Evolutionary conservation across 2,329 filamentous ascomycete species (phyloP).

Genomic region (Trichoderma atrobrunneum): DNA sequence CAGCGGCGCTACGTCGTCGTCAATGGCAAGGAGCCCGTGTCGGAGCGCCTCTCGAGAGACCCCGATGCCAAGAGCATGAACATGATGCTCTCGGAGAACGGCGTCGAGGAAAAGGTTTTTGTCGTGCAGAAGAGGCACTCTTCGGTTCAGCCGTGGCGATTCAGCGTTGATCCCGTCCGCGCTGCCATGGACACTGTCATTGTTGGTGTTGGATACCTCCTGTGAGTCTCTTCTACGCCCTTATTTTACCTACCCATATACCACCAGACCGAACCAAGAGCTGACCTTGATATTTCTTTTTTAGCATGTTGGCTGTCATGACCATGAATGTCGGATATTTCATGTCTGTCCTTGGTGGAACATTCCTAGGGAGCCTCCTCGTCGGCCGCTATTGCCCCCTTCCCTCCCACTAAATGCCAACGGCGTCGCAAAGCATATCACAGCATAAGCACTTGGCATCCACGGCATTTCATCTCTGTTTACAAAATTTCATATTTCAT

Average conservation of each 20-base stretch:
- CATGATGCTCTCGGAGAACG: slow-evolving; percentile 69
- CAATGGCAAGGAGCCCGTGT: slow-evolving; percentile 58
- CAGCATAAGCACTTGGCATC: not conserved
- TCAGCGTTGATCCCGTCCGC: slow-evolving; percentile 74
- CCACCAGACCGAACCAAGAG: not conserved
- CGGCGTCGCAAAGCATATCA: not conserved
- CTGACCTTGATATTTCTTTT: not conserved
- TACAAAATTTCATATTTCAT: not conserved
- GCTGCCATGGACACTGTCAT: slow-evolving; percentile 69
- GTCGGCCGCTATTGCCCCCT: slow-evolving; percentile 65
- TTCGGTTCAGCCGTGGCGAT: slow-evolving; percentile 68
- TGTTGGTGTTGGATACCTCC: slow-evolving; percentile 75
- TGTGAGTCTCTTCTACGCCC: slow-evolving; percentile 58
- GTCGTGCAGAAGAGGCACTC: slow-evolving; percentile 61
- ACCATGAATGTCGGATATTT: slow-evolving; percentile 86
- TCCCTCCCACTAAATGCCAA: slow-evolving; percentile 43
- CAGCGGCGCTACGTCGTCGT: slow-evolving; percentile 75
- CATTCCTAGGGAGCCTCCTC: slow-evolving; percentile 81
- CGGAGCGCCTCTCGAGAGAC: slow-evolving; percentile 58
- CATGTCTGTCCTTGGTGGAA: slow-evolving; percentile 71
- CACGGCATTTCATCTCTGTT: not conserved
- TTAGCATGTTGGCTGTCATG: slow-evolving; percentile 89
- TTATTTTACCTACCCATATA: not conserved
- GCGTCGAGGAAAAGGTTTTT: slow-evolving; percentile 75
- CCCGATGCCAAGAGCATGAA: slow-evolving; percentile 62